Conservation (phyloP, 352 stramenopile genomes). For the Phytophthora foliorum region DNA sequence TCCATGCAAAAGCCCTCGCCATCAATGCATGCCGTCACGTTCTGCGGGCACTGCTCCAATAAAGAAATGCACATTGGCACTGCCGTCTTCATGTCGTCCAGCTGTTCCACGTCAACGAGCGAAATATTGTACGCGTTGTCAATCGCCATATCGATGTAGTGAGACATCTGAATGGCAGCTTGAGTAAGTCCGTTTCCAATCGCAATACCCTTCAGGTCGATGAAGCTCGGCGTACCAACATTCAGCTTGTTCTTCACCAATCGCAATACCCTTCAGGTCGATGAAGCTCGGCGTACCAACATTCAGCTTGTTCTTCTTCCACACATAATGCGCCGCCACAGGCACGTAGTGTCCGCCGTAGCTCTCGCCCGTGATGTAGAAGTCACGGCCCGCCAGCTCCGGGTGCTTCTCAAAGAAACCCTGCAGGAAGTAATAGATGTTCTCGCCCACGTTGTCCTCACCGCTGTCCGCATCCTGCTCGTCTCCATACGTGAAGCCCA, state of each 20-base stretch:
- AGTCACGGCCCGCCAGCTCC: conserved; percentile 57
- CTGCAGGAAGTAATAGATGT: conserved; percentile 79
- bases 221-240: conserved; percentile 21
- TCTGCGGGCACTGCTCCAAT: conserved; percentile 47
- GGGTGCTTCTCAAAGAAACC: conserved; percentile 72
- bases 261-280: conserved; percentile 60
- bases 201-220: conserved; percentile 62
- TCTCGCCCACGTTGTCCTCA: conserved; percentile 67
- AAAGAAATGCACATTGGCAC: conserved; percentile 24
- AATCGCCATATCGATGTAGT: conserved; percentile 58
- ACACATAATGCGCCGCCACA: conserved; percentile 65
- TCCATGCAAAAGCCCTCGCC: conserved; percentile 60
- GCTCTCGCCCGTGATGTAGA: conserved; percentile 80
- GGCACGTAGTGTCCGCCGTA: conserved; percentile 79
- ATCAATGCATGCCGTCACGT: conserved; percentile 52
- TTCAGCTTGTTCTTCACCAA: no score
- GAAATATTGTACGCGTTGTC: conserved; percentile 75
- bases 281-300: conserved; percentile 31
- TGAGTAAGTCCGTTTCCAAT: conserved; percentile 68
- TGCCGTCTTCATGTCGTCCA: conserved; percentile 50
- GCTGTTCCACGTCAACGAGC: conserved; percentile 48
- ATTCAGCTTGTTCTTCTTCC: conserved; percentile 53
- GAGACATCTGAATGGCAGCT: conserved; percentile 50
- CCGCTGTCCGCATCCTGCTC: conserved; percentile 47
- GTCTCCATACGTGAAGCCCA: conserved; percentile 65